phyloP scores from a whole-genome alignment of 2,329 filamentous ascomycete species.

The Penicillium sp. region DNA sequence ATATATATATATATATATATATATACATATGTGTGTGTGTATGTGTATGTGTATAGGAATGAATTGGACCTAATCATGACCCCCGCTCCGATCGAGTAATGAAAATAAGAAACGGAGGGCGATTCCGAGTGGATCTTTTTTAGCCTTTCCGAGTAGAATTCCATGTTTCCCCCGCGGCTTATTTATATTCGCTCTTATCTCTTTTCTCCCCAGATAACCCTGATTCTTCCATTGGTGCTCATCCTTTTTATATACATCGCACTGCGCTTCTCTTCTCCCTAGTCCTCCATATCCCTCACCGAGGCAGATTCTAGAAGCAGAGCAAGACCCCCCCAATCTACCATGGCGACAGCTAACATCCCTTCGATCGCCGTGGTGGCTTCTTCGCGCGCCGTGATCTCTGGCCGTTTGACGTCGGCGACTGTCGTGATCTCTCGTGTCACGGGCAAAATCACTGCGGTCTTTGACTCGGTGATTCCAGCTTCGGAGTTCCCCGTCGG shows the following conservation, averaged over 20 bases:
- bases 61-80: no score
- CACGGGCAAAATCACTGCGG: slow-evolving; percentile 77
- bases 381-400: slow-evolving; percentile 76
- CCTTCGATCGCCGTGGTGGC: slow-evolving; percentile 66
- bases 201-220: no score
- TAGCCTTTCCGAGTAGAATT: no score
- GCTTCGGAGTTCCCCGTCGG: slow-evolving; percentile 65
- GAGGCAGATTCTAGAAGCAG: slow-evolving; percentile 1
- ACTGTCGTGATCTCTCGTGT: slow-evolving; percentile 71
- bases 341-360: slow-evolving; percentile 24
- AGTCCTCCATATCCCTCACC: slow-evolving; percentile 3
- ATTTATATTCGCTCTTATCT: no score
- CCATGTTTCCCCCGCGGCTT: no score
- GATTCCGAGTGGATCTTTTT: no score
- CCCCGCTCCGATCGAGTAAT: no score
- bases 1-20: no score
- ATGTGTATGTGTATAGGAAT: no score
- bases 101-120: no score
- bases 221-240: slow-evolving; percentile 3
- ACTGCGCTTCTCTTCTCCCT: no score
- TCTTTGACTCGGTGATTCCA: slow-evolving; percentile 69
- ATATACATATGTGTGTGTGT: no score
- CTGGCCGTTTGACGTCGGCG: slow-evolving; percentile 68
- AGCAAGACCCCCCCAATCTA: slow-evolving; percentile 8
- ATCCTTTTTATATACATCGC: slow-evolving; percentile 6